Evolutionary conservation across 495 filamentous ascomycete species (phyloP), one percentile per base, ranked within the genome.

Genomic region (Trichoderma orchidacearum): DNA sequence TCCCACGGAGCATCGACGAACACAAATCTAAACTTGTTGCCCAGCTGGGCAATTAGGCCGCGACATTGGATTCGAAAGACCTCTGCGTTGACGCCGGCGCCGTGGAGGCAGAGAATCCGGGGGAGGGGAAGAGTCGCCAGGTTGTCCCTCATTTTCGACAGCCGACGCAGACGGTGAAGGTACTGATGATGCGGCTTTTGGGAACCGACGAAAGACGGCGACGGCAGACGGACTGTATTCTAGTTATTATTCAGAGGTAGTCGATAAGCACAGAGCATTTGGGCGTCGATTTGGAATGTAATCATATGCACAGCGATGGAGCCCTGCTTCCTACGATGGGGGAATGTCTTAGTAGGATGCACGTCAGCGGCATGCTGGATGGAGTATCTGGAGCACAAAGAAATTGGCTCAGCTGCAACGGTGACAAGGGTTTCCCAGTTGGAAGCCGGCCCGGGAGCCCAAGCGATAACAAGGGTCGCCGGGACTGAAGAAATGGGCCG

Each of bases 61-160:
- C 83, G 80, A 57, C 76, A 78, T 66, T 87, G 84, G 1, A 67
- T 56, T 23, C 66, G 67, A 68, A 86, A 85, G 59, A 86, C 75
- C n/a, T 70, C 58, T 2, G 73, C 79, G 60, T 81, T 85, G 51
- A 77, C 74, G 58, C 83, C 82, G 53, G 83, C 82, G 63, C 84
- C 83, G 66, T 86, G 83, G 51, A 86, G 74, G 68, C 81, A 85
- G 59, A 86, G 80, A 51, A 87, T 75, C 36, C 82, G 81, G 12
- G 82, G 82, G 30, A 79, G 69, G 59, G 70, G 62, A 57, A 75
- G 59, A 15, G 64, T 64, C 32, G n/a, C n/a, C n/a, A n/a, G n/a
- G n/a, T 56, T 6, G 45, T 62, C 59, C 48, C 17, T 27, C 17
- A 13, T 27, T 18, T 35, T n/a, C 13, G 53, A 5, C 2, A 30